phyloP scores from a whole-genome alignment of 2,329 filamentous ascomycete species.

The Leptographium lundbergii region DNA sequence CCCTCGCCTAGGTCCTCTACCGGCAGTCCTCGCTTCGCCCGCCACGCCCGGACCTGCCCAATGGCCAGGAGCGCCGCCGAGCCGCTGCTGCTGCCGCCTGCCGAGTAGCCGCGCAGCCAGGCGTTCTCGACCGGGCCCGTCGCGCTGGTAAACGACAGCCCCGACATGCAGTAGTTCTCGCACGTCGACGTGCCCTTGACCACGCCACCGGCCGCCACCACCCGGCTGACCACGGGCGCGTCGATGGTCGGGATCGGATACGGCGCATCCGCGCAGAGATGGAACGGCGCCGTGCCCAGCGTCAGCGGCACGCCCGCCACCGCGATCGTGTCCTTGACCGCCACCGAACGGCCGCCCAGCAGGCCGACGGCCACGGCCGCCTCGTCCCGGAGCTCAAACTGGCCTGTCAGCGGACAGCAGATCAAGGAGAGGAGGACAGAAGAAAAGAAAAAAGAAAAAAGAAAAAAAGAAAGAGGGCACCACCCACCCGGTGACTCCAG shows the following conservation, averaged over 20 bases:
- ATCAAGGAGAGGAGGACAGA: background rate
- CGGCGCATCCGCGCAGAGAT: slow-evolving; percentile 21
- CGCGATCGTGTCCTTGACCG: slow-evolving; percentile 65
- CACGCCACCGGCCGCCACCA: slow-evolving; percentile 52
- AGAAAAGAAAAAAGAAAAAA: background rate
- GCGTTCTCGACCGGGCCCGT: slow-evolving; percentile 64
- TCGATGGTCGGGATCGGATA: slow-evolving; percentile 60
- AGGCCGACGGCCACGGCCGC: slow-evolving; percentile 25
- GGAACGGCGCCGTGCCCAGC: slow-evolving; percentile 33
- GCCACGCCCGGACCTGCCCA: slow-evolving; percentile 5
- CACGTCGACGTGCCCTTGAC: slow-evolving; percentile 65
- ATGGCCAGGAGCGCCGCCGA: slow-evolving; percentile 33
- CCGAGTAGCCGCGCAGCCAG: slow-evolving; percentile 59
- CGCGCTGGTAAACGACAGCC: slow-evolving; percentile 48
- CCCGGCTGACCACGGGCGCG: slow-evolving; percentile 17
- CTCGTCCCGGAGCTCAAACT: slow-evolving; percentile 16
- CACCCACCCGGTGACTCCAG: slow-evolving; percentile 17
- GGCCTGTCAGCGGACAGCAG: no score
- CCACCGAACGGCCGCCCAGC: slow-evolving; percentile 60
- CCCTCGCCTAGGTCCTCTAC: slow-evolving; percentile 27
- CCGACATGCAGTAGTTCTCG: slow-evolving; percentile 49
- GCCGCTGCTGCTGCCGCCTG: slow-evolving; percentile 64
- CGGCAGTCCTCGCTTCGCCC: slow-evolving; percentile 43
- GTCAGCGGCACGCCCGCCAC: slow-evolving; percentile 49
- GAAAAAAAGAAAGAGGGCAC: no score